phyloP scores from a whole-genome alignment of 164 flowering plant genomes.

The Magnolia officinalis region DNA sequence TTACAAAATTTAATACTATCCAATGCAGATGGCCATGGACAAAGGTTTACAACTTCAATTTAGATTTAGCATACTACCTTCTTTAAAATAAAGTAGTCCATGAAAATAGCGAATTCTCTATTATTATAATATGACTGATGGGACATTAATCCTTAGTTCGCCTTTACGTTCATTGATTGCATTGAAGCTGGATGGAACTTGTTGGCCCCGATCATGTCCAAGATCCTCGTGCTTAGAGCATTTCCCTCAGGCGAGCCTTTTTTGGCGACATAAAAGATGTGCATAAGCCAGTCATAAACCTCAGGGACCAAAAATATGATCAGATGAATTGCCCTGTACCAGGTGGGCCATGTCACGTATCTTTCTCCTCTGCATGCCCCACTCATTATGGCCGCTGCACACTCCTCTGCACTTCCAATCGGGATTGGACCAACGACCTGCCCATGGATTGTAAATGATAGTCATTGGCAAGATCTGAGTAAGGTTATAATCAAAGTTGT shows the following conservation, averaged over 20 bases:
- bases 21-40: no score
- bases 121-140: no score
- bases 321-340: slow-evolving; percentile 9
- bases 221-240: slow-evolving; percentile 25
- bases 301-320: slow-evolving; percentile 34
- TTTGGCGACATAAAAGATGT: slow-evolving; percentile 9
- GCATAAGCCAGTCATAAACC: slow-evolving; percentile 29
- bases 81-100: no score
- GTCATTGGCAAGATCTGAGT: neutral
- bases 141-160: neutral
- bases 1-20: no score
- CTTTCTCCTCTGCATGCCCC: slow-evolving; percentile 42
- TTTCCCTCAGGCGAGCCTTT: slow-evolving; percentile 11
- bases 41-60: no score
- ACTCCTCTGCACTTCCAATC: slow-evolving; percentile 17
- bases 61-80: no score
- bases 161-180: neutral
- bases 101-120: no score
- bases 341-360: slow-evolving; percentile 37
- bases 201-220: slow-evolving; percentile 10
- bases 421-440: slow-evolving; percentile 41
- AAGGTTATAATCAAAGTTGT: no score
- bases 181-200: slow-evolving; percentile 6
- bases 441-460: neutral
- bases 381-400: slow-evolving; percentile 45